These are phyloP conservation scores for Thermothelomyces thermophilus DNA, from an alignment of 2,329 filamentous ascomycete species.

Conservation along the genomic window DNA sequence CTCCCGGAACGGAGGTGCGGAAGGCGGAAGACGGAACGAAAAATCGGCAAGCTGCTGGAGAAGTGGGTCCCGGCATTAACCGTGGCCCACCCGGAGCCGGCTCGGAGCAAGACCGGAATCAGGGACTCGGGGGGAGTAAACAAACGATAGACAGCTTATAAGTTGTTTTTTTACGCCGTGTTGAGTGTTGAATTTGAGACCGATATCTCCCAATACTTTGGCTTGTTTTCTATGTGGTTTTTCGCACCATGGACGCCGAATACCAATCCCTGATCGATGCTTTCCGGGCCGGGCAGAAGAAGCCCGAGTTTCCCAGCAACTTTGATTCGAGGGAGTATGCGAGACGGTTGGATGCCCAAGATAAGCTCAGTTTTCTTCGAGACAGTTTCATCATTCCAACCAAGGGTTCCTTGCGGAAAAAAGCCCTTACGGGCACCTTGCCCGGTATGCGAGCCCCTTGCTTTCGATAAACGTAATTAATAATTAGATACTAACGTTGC, in stretches of 20 bases:
- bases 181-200: no score
- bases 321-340: slow-evolving; percentile 45
- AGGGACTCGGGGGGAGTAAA: not conserved
- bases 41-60: not conserved
- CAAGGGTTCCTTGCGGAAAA: slow-evolving; percentile 62
- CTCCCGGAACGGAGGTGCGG: slow-evolving; percentile 14
- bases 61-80: slow-evolving; percentile 10
- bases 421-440: slow-evolving; percentile 43
- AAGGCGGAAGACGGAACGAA: slow-evolving; percentile 19
- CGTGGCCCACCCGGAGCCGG: not conserved
- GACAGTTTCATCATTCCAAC: slow-evolving; percentile 73
- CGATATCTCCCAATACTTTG: no score
- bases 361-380: slow-evolving; percentile 55
- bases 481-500: no score
- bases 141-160: not conserved
- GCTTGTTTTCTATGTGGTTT: no score
- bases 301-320: slow-evolving; percentile 41
- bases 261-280: slow-evolving; percentile 34
- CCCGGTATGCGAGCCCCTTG: slow-evolving; percentile 30
- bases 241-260: slow-evolving; percentile 31
- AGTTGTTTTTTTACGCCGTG: no score
- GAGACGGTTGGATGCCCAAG: slow-evolving; percentile 49
- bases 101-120: slow-evolving; percentile 5
- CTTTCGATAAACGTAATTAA: not conserved
- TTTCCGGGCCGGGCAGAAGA: slow-evolving; percentile 35